Conservation (phyloP, 768 basidiomycete species). For the Pisolithus orientalis region DNA sequence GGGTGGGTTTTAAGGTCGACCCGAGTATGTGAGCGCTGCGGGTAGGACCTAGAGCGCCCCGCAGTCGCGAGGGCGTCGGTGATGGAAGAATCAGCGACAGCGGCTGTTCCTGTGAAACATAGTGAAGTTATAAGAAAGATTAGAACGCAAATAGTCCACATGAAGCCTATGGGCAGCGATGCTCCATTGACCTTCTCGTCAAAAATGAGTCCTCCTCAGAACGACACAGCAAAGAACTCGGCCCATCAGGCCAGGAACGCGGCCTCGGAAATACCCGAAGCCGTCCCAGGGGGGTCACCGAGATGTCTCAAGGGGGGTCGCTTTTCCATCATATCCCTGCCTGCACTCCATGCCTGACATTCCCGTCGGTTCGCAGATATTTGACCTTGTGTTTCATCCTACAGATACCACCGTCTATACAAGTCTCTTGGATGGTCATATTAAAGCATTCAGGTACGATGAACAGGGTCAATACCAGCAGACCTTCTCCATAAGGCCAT, state of each 20-base stretch:
- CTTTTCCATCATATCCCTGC: not conserved
- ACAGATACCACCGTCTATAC: conserved; percentile 62
- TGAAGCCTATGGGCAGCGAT: conserved; percentile 32
- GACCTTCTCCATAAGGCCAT: conserved; percentile 61
- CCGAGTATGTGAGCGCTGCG: conserved; percentile 19
- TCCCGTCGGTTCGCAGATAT: conserved; percentile 69
- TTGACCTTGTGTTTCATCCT: conserved; percentile 88
- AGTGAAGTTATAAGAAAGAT: conserved; percentile 22
- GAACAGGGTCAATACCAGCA: conserved; percentile 55
- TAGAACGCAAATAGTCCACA: conserved; percentile 18
- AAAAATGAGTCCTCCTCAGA: not conserved
- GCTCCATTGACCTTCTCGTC: conserved; percentile 20
- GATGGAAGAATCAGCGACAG: conserved; percentile 20
- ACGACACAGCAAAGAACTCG: not conserved
- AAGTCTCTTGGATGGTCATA: conserved; percentile 73
- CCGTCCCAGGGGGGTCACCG: not conserved
- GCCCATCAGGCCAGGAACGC: not conserved
- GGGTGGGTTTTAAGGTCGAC: conserved; percentile 6
- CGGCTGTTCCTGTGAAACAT: conserved; percentile 28
- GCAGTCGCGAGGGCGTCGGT: conserved; percentile 24
- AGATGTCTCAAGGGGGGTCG: too few relatives aligned
- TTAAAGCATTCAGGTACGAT: conserved; percentile 79
- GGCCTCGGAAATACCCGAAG: not conserved
- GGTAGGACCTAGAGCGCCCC: conserved; percentile 6
- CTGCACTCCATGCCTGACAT: conserved; percentile 49